Conservation (phyloP, 805 yeast genomes). For the Ogataea trehalophila region DNA sequence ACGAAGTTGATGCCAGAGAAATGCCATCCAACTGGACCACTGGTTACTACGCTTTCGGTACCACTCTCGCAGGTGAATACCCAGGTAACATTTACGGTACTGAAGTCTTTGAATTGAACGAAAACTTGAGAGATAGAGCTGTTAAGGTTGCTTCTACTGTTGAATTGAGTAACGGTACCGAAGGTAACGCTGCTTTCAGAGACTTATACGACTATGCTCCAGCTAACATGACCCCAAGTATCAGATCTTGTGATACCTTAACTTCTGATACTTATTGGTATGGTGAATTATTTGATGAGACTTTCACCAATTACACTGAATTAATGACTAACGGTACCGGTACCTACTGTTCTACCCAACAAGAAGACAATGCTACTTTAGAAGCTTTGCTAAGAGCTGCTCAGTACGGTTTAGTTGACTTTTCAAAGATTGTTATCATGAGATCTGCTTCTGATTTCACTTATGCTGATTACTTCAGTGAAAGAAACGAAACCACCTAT, state of each 20-base stretch:
- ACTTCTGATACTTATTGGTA: constrained; percentile 59
- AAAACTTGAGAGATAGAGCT: constrained; percentile 53
- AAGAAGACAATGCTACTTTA: constrained; percentile 63
- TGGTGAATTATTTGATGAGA: constrained; percentile 47
- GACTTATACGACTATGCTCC: constrained; percentile 44
- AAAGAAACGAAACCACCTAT: constrained; percentile 39
- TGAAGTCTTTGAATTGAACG: constrained; percentile 61
- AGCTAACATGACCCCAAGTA: constrained; percentile 44
- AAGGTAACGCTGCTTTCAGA: constrained; percentile 41
- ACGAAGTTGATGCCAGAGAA: constrained; percentile 51
- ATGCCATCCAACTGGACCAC: constrained; percentile 50
- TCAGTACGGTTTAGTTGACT: constrained; percentile 51
- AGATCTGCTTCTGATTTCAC: constrained; percentile 62
- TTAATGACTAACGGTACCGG: constrained; percentile 57
- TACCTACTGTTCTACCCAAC: constrained; percentile 56
- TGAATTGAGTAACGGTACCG: constrained; percentile 41
- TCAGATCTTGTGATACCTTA: constrained; percentile 51
- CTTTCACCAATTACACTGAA: constrained; percentile 43
- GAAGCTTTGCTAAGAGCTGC: constrained; percentile 55
- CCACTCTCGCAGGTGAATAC: constrained; percentile 42
- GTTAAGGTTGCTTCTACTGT: constrained; percentile 44
- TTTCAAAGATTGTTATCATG: constrained; percentile 51
- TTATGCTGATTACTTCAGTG: constrained; percentile 27
- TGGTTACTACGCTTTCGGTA: constrained; percentile 55
- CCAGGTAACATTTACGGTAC: constrained; percentile 58